phyloP scores from a whole-genome alignment of 2,329 filamentous ascomycete genomes.

The Sporothrix euskadiensis region DNA sequence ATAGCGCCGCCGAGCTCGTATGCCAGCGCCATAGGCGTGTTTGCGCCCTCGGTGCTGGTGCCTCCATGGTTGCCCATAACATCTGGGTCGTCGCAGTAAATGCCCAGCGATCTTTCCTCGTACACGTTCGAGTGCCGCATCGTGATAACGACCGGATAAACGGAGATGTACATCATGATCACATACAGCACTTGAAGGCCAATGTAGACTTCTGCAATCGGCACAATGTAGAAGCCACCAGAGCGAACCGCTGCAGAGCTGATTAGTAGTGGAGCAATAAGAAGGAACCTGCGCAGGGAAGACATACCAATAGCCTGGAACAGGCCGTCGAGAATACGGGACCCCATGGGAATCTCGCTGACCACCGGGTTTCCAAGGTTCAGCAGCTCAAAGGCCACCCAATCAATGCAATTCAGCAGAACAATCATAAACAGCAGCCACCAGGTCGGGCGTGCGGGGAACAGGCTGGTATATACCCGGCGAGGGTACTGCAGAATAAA shows the following conservation, averaged over 20 bases:
- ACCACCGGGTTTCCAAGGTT: constrained; percentile 63
- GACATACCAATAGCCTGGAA: constrained; percentile 59
- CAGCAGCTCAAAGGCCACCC: constrained; percentile 65
- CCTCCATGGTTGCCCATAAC: neutral
- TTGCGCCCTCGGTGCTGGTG: neutral
- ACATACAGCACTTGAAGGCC: constrained; percentile 62
- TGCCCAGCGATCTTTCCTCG: constrained; percentile 66
- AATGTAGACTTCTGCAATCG: constrained; percentile 57
- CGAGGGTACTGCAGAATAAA: constrained; percentile 59
- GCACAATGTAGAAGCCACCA: constrained; percentile 66
- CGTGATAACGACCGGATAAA: constrained; percentile 63
- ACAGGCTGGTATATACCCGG: constrained; percentile 63
- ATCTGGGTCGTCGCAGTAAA: constrained; percentile 48
- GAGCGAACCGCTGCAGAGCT: constrained; percentile 55
- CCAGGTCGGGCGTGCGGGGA: constrained; percentile 64
- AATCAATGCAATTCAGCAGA: constrained; percentile 62
- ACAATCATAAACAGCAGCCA: constrained; percentile 64
- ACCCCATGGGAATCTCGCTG: constrained; percentile 51
- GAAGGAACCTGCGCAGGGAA: neutral
- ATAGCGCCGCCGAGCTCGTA: constrained; percentile 35
- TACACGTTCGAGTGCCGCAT: constrained; percentile 71
- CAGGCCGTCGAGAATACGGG: constrained; percentile 62
- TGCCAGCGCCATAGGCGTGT: neutral
- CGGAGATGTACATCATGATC: constrained; percentile 67
- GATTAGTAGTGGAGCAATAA: neutral